Conservation (phyloP, 176 grass and related monocot species). For the Oryza longistaminata region DNA sequence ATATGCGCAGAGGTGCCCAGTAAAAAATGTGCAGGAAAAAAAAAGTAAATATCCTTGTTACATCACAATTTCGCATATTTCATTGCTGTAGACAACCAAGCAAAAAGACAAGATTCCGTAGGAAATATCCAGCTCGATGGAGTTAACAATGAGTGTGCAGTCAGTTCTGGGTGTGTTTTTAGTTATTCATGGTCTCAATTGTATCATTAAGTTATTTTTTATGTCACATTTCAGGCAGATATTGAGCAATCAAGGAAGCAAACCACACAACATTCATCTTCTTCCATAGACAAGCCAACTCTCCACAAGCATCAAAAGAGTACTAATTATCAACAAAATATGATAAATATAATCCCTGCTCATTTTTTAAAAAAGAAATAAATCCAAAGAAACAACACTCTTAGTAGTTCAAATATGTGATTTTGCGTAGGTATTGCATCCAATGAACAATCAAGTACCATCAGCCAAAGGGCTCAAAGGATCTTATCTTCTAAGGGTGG, state of each 20-base stretch:
- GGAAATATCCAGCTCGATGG: constrained; percentile 24
- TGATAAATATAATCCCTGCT: constrained; percentile 17
- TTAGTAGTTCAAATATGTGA: constrained; percentile 20
- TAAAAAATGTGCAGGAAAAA: not conserved
- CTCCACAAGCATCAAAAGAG: constrained; percentile 24
- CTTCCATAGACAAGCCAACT: no score
- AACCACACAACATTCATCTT: not conserved
- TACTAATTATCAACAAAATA: constrained; percentile 20
- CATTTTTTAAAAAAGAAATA: not conserved
- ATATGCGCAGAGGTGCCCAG: constrained; percentile 10
- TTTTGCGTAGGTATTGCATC: constrained; percentile 20
- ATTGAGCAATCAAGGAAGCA: not conserved
- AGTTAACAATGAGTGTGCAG: not conserved
- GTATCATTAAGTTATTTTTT: constrained; percentile 16
- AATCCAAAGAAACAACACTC: constrained; percentile 28
- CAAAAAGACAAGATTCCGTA: not conserved
- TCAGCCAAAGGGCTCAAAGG: constrained; percentile 37
- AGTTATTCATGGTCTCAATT: constrained; percentile 30
- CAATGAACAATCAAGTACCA: constrained; percentile 8
- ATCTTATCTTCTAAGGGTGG: constrained; percentile 41
- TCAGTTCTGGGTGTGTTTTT: not conserved
- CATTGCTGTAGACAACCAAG: constrained; percentile 7
- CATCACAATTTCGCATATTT: constrained; percentile 25
- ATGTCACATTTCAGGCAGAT: constrained; percentile 36
- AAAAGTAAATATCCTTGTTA: constrained; percentile 4